Percentiles rank a stretch among this genome's conserved stretches.
Conservation (phyloP, 2,329 filamentous ascomycete genomes). For the Bipolaris victoriae region DNA sequence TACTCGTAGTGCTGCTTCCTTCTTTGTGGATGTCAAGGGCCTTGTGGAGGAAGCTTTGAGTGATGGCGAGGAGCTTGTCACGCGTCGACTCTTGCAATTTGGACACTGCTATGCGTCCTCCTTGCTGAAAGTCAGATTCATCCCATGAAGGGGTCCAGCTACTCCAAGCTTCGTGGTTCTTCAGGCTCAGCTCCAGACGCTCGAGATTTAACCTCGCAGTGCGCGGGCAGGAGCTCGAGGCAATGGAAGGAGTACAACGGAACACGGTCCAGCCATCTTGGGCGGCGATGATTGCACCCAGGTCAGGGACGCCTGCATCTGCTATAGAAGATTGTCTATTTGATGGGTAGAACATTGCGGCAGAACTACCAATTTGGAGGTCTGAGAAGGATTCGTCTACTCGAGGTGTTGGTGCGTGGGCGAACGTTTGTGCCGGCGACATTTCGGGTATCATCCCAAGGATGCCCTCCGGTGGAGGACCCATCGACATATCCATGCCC, state of each 20-base stretch:
- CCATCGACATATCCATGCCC: conserved; percentile 54
- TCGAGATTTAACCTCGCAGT: conserved; percentile 60
- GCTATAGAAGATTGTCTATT: conserved; percentile 51
- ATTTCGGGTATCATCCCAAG: conserved; percentile 56
- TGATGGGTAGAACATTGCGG: conserved; percentile 50
- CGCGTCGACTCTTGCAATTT: conserved; percentile 62
- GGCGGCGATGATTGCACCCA: conserved; percentile 57
- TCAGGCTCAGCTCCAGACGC: conserved; percentile 57
- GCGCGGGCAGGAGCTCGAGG: conserved; percentile 57
- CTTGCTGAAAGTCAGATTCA: conserved; percentile 55
- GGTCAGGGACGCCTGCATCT: conserved; percentile 49
- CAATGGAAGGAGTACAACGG: conserved; percentile 57
- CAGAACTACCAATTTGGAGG: conserved; percentile 53
- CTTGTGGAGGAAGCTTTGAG: conserved; percentile 72
- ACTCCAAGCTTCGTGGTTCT: conserved; percentile 59
- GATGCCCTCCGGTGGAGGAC: conserved; percentile 49
- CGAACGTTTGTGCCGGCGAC: conserved; percentile 45
- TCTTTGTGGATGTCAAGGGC: conserved; percentile 71
- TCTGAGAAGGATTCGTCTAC: conserved; percentile 57
- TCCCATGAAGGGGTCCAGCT: conserved; percentile 59
- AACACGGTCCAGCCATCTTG: conserved; percentile 61
- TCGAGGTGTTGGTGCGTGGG: conserved; percentile 54
- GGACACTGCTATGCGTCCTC: conserved; percentile 56
- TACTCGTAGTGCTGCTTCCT: conserved; percentile 51
- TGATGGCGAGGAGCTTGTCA: conserved; percentile 74